Evolutionary conservation across 495 filamentous ascomycete species (phyloP).

Genomic region (Lepidopterella palustris): DNA sequence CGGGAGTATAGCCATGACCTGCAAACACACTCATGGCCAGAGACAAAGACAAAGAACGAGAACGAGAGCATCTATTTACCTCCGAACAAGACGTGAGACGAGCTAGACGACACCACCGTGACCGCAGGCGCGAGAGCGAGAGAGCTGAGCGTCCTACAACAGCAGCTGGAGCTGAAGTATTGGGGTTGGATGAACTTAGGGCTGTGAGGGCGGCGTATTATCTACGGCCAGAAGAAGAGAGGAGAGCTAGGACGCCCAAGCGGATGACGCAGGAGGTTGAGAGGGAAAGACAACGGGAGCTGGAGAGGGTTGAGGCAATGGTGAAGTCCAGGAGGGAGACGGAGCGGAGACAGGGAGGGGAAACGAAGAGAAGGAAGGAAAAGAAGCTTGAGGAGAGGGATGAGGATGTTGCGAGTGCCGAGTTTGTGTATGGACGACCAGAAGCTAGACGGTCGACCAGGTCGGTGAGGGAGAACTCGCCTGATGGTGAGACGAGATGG

Average conservation of each 20-base stretch:
- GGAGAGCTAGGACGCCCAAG: neutral
- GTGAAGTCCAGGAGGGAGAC: neutral
- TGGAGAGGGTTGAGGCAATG: neutral
- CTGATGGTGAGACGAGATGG: slow-evolving; percentile 19
- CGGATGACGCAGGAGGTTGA: neutral
- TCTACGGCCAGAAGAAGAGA: neutral
- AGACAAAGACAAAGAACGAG: too few species aligned
- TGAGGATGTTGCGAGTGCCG: slow-evolving; percentile 13
- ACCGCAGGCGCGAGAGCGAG: neutral
- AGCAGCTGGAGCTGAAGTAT: neutral
- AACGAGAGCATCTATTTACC: too few species aligned
- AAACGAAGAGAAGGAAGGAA: slow-evolving; percentile 14
- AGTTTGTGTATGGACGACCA: slow-evolving; percentile 25
- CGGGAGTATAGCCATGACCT: too few species aligned
- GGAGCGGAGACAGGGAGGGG: slow-evolving; percentile 5
- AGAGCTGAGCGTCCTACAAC: too few species aligned
- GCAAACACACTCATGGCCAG: too few species aligned
- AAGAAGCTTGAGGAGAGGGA: neutral
- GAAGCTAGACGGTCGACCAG: too few species aligned
- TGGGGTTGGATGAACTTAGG: neutral
- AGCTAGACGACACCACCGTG: neutral
- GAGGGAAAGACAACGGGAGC: neutral
- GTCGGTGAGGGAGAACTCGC: slow-evolving; percentile 6
- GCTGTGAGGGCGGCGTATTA: neutral
- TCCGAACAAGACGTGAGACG: too few species aligned